Conservation (phyloP, 1,284 basidiomycete species). For the Chondrostereum purpureum region DNA sequence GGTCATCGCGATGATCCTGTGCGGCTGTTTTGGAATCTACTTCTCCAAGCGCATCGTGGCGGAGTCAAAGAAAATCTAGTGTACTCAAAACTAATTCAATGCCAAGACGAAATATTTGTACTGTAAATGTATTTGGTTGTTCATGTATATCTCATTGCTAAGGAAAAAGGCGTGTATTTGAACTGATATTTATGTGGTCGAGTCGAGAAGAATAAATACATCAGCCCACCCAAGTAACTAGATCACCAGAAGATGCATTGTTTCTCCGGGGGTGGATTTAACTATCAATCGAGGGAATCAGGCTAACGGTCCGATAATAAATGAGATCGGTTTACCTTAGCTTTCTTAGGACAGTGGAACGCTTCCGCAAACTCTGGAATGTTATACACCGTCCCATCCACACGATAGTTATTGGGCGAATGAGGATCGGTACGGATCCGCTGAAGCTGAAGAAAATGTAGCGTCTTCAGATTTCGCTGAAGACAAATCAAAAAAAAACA, state of each 20-base stretch:
- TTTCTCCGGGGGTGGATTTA: conserved; percentile 62
- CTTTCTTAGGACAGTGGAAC: conserved; percentile 65
- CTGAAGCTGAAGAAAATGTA: conserved; percentile 48
- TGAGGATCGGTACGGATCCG: conserved; percentile 85
- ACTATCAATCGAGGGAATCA: conserved; percentile 24
- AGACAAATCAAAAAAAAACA: conserved; percentile 17
- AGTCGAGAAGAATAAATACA: background rate
- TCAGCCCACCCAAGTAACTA: background rate
- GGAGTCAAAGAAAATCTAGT: conserved; percentile 11
- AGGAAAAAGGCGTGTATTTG: too few species aligned
- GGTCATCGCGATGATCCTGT: conserved; percentile 28
- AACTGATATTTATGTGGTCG: too few species aligned
- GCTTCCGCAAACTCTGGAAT: conserved; percentile 75
- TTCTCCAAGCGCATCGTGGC: conserved; percentile 18
- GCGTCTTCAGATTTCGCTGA: conserved; percentile 11
- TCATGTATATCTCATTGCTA: too few species aligned
- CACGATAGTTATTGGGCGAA: conserved; percentile 73
- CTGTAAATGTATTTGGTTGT: too few species aligned
- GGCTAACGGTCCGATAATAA: background rate
- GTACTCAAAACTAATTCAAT: too few species aligned
- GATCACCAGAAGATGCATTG: conserved; percentile 61
- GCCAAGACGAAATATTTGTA: too few species aligned
- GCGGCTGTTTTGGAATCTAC: conserved; percentile 15
- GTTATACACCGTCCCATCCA: conserved; percentile 77
- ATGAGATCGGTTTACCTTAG: conserved; percentile 44